Percentiles rank a stretch among this genome's conserved stretches.
These are phyloP conservation scores for Hagleromyces aurorensis DNA, from an alignment of 805 yeast genomes.

Conservation along the genomic window DNA sequence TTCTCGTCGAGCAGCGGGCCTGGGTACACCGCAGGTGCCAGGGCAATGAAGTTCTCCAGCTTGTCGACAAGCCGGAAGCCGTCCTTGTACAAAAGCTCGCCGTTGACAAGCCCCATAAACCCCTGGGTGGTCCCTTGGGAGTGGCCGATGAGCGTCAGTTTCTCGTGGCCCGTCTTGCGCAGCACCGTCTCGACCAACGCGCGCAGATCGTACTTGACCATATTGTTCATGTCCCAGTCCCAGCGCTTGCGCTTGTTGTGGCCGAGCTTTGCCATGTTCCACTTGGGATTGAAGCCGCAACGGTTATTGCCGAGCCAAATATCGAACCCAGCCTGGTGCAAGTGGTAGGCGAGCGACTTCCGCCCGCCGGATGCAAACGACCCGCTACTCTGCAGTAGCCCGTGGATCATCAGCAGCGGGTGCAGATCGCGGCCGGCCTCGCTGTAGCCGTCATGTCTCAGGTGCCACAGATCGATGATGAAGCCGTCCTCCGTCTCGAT, in stretches of 20 bases:
- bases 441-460: constrained; percentile 16
- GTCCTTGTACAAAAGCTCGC: constrained; percentile 23
- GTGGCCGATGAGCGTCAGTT: constrained; percentile 67
- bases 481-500: constrained; percentile 77
- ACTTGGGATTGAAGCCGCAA: constrained; percentile 74
- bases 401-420: constrained; percentile 79
- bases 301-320: constrained; percentile 91
- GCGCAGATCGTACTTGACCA: constrained; percentile 74
- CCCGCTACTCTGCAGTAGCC: constrained; percentile 79
- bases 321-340: constrained; percentile 54
- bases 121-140: constrained; percentile 93
- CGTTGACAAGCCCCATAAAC: constrained; percentile 55
- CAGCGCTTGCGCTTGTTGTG: constrained; percentile 45
- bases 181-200: constrained; percentile 59
- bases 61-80: constrained; percentile 41
- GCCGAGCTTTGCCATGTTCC: constrained; percentile 36
- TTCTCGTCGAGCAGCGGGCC: constrained; percentile 65
- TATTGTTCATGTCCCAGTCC: constrained; percentile 89
- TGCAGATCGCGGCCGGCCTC: constrained; percentile 26
- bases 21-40: constrained; percentile 90
- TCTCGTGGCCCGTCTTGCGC: constrained; percentile 30
- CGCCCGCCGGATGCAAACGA: constrained; percentile 79
- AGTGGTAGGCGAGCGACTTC: constrained; percentile 61
- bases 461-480: constrained; percentile 53
- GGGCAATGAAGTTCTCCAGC: constrained; percentile 60